Evolutionary conservation across 2,329 filamentous ascomycete species (phyloP).

Genomic region (Fusarium sp.): DNA sequence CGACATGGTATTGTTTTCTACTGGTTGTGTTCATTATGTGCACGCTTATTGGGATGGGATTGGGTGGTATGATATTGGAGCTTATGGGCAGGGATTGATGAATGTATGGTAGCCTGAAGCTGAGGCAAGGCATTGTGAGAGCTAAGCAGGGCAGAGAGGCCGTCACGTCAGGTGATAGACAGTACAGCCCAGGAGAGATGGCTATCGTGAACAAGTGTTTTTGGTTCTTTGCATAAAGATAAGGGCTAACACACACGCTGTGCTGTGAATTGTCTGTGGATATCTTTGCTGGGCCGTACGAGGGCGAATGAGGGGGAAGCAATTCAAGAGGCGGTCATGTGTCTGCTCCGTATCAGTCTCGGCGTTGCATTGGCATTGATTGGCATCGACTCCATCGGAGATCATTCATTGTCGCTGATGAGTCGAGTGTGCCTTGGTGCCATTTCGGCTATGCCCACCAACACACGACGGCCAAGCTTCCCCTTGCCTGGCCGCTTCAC

Average conservation of each 20-base stretch:
- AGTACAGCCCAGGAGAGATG: not conserved
- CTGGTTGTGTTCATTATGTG: not conserved
- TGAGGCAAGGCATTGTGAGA: not conserved
- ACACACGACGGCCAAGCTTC: not conserved
- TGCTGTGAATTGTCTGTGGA: not conserved
- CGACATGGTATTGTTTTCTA: not conserved
- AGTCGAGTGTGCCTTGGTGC: not conserved
- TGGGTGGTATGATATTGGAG: conserved; percentile 5
- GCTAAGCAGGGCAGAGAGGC: not conserved
- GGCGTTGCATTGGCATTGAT: conserved; percentile 2
- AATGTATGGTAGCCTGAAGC: not conserved
- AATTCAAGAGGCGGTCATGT: not conserved
- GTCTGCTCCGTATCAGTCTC: not conserved
- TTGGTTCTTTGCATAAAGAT: not conserved
- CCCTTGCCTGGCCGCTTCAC: not conserved
- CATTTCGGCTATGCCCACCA: conserved; percentile 1
- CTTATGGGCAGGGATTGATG: not conserved
- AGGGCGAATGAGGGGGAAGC: not conserved
- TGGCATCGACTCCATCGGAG: not conserved
- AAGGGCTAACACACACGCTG: not conserved
- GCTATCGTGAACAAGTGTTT: not conserved
- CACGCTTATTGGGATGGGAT: conserved; percentile 15
- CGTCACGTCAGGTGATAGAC: not conserved
- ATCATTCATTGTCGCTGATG: not conserved
- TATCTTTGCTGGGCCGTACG: not conserved